phyloP scores from a whole-genome alignment of 2,329 filamentous ascomycete species.

The Monosporascus sp. region DNA sequence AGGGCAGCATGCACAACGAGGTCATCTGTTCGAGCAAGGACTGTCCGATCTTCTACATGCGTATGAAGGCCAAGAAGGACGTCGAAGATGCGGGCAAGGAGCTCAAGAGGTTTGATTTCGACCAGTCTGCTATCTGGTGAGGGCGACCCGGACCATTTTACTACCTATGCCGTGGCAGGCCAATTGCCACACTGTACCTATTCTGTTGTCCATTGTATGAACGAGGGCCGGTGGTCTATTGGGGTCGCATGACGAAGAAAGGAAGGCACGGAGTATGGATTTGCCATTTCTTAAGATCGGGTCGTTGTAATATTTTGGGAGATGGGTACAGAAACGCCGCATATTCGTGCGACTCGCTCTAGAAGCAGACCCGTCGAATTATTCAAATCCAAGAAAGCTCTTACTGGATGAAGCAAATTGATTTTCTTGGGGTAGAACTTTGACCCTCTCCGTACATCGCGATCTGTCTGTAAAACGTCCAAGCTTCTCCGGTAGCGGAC shows the following conservation, averaged over 20 bases:
- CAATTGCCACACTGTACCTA: too few relatives aligned
- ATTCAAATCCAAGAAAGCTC: background rate
- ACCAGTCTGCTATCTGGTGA: constrained; percentile 63
- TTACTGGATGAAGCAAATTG: background rate
- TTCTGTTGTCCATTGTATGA: constrained; percentile 12
- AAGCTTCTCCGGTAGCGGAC: background rate
- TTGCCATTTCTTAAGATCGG: background rate
- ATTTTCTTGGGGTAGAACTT: background rate
- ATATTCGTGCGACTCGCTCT: too few relatives aligned
- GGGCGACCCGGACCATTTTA: too few relatives aligned
- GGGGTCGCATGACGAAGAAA: constrained; percentile 4
- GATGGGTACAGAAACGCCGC: background rate
- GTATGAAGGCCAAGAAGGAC: constrained; percentile 99
- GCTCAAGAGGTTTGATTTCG: constrained; percentile 80
- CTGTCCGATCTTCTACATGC: constrained; percentile 99
- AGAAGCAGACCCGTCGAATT: background rate
- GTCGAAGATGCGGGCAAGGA: constrained; percentile 93
- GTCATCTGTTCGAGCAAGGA: constrained; percentile 96
- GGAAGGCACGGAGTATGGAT: constrained; percentile 12
- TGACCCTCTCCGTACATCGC: background rate
- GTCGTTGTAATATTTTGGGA: constrained; percentile 1
- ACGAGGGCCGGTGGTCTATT: constrained; percentile 10
- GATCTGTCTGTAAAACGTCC: background rate
- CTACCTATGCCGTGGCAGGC: too few relatives aligned
- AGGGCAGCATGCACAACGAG: constrained; percentile 96